Conservation (phyloP, 306 rosid species). For the Vachellia collinsii region DNA sequence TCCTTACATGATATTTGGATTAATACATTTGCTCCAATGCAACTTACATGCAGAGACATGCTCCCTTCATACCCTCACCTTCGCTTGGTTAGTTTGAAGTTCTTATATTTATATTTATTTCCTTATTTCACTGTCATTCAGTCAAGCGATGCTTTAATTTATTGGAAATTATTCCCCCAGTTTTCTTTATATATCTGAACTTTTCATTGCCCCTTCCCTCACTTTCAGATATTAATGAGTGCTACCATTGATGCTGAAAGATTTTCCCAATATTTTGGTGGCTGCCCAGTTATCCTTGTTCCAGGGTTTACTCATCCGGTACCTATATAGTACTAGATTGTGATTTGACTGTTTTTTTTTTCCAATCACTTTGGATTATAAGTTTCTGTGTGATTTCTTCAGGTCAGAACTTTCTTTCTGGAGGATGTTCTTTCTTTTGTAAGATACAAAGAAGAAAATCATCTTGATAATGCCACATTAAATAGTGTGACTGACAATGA, state of each 20-base stretch:
- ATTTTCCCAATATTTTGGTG: conserved; percentile 92
- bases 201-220: neutral
- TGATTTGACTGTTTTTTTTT: conserved; percentile 26
- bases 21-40: conserved; percentile 33
- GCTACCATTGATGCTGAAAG: conserved; percentile 86
- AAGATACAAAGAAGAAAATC: conserved; percentile 53
- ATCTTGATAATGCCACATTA: conserved; percentile 50
- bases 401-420: conserved; percentile 83
- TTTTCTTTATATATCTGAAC: conserved; percentile 24
- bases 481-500: conserved; percentile 42
- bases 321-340: conserved; percentile 38
- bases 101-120: conserved; percentile 28
- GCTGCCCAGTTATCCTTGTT: conserved; percentile 82
- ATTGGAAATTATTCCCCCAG: conserved; percentile 12
- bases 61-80: conserved; percentile 75
- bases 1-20: conserved; percentile 30
- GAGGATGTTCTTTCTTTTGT: conserved; percentile 86
- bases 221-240: conserved; percentile 88
- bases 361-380: conserved; percentile 18
- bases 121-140: conserved; percentile 27
- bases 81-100: conserved; percentile 74
- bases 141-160: conserved; percentile 16
- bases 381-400: conserved; percentile 39
- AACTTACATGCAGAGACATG: conserved; percentile 76
- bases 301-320: conserved; percentile 98